Evolutionary conservation across 306 rosid genomes (phyloP), one percentile per base, ranked within the genome.

Genomic region (Lithocarpus polystachyus): DNA sequence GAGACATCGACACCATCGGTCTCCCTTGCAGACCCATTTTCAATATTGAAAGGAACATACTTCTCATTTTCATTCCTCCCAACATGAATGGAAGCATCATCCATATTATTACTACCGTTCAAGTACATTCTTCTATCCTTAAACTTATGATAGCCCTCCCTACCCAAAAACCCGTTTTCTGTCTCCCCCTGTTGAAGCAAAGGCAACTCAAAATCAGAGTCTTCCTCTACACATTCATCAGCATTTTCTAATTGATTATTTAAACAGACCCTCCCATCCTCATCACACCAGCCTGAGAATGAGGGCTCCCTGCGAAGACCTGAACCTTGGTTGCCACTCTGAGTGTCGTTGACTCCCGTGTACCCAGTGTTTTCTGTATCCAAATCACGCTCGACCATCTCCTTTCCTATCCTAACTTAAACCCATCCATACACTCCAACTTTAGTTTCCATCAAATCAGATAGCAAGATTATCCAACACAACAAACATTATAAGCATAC

Each of bases 201-300:
- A 68, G 90, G 91, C 68, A 89, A 82, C 74, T 87, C 93, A 85
- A 91, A 89, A 82, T 87, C 91, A 40, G 88, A 77, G 40, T 86
- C 90, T 52, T 87, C 89, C 73, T 83, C 92, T 75, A 80, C 65
- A 53, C 85, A 57, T 67, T 74, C 86, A 79, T 88, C 85, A 3
- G 65, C 72, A 79, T 87, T 72, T 75, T 81, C 78, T 54, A 85
- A 75, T 67, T 72, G 73, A 75, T 10, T 71, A 74, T 90, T 91
- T 33, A 79, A 82, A 73, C 74, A 82, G 68, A 84, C 72, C 45
- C 59, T 84, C 80, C 82, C 90, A 72, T 83, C 85, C 73, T 92
- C 90, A 76, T 85, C 92, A 59, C 81, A 90, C 97, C 96, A 90
- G 67, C 90, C 43, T 4, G 92, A 90, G 83, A 92, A 92, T 15